Conservation (phyloP, 2,329 filamentous ascomycete species). For the Aspergillus transmontanensis region DNA sequence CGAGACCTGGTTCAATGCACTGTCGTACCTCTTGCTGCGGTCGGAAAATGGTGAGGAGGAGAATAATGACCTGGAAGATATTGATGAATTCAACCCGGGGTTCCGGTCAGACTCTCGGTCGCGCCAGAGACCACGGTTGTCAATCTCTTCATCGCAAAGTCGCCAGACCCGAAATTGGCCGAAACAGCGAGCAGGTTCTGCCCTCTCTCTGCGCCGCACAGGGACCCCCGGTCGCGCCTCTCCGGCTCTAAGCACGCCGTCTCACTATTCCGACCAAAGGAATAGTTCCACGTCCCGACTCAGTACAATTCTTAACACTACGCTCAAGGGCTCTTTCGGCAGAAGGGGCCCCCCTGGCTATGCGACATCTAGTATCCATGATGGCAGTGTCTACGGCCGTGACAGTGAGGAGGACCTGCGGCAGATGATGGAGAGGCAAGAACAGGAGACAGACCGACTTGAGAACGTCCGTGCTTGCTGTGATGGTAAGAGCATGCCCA, state of each 20-base stretch:
- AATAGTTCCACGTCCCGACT: conserved; percentile 51
- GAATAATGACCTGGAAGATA: conserved; percentile 60
- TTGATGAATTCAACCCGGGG: conserved; percentile 80
- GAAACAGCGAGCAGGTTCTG: conserved; percentile 49
- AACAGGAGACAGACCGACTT: conserved; percentile 72
- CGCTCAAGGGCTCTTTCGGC: conserved; percentile 54
- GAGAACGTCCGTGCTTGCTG: conserved; percentile 98
- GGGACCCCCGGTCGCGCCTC: conserved; percentile 40
- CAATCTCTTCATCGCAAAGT: conserved; percentile 79
- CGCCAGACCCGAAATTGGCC: conserved; percentile 69
- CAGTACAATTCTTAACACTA: conserved; percentile 50
- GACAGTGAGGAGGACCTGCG: conserved; percentile 84
- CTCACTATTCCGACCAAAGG: conserved; percentile 37
- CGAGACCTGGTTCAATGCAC: conserved; percentile 97
- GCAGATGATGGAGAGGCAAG: conserved; percentile 69
- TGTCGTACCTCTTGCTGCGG: conserved; percentile 87
- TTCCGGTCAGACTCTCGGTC: conserved; percentile 57
- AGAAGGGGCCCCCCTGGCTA: conserved; percentile 43
- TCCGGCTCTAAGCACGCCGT: conserved; percentile 37
- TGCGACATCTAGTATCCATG: conserved; percentile 39
- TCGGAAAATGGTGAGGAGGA: conserved; percentile 58
- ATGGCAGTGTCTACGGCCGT: conserved; percentile 49
- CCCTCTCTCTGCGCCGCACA: conserved; percentile 40
- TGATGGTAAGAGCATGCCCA: conserved; percentile 71
- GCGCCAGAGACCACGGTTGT: conserved; percentile 59